phyloP scores from a whole-genome alignment of 148 eudicot genomes.

The Nyssa sinensis region DNA sequence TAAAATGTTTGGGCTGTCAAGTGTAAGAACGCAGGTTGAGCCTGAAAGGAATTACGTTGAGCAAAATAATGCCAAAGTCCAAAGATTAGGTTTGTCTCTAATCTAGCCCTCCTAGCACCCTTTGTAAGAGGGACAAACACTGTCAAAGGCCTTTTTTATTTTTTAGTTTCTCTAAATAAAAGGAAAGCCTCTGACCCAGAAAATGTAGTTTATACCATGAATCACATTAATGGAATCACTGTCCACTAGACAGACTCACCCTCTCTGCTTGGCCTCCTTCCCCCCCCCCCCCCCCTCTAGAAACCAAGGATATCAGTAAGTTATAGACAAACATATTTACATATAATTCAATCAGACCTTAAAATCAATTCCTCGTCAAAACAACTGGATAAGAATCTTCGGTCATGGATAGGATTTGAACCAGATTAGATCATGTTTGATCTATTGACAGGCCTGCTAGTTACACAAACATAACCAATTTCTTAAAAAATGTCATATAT shows the following conservation, averaged over 20 bases:
- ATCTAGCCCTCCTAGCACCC: no score
- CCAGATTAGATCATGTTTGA: not conserved
- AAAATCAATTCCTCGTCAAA: not conserved
- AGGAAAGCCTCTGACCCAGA: not conserved
- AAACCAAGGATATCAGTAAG: not conserved
- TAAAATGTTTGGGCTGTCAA: no score
- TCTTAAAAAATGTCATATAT: not conserved
- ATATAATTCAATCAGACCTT: not conserved
- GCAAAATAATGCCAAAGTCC: no score
- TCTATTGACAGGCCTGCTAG: not conserved
- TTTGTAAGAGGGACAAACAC: no score
- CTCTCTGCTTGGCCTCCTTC: not conserved
- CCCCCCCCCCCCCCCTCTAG: no score
- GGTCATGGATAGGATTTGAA: not conserved
- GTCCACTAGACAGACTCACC: not conserved
- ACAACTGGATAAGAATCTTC: not conserved
- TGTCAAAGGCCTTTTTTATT: no score
- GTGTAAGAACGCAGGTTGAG: no score
- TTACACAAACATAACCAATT: not conserved
- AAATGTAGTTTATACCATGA: not conserved
- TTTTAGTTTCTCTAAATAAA: not conserved
- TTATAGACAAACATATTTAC: not conserved
- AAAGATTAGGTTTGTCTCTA: no score
- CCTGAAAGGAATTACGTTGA: no score
- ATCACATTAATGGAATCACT: not conserved